Conservation (phyloP, 495 filamentous ascomycete species). For the Astrothelium macrocarpum region DNA sequence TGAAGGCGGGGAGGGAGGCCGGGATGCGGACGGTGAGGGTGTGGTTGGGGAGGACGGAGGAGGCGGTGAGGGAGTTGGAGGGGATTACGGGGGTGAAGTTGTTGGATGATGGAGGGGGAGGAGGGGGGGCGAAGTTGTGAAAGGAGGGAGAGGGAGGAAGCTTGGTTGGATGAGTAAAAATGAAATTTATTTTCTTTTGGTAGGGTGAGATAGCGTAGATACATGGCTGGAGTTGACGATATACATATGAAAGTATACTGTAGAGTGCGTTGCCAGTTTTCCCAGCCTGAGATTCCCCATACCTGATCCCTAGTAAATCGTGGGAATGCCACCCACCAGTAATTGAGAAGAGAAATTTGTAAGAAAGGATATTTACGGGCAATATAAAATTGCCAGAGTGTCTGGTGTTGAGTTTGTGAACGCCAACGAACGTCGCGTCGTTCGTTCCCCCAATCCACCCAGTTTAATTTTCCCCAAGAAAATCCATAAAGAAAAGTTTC, state of each 20-base stretch:
- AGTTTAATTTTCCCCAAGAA: not conserved
- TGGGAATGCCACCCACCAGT: not conserved
- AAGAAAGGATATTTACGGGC: not conserved
- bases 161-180: not conserved
- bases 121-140: conserved; percentile 14
- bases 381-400: not conserved
- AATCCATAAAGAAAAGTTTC: not conserved
- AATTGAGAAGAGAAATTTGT: not conserved
- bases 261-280: not conserved
- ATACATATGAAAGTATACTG: not conserved
- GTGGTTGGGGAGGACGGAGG: conserved; percentile 60
- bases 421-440: not conserved
- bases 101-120: conserved; percentile 29
- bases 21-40: conserved; percentile 85
- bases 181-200: not conserved
- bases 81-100: conserved; percentile 46
- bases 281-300: not conserved
- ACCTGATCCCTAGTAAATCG: not conserved
- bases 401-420: not conserved
- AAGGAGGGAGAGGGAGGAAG: not conserved
- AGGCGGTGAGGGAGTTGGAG: conserved; percentile 66
- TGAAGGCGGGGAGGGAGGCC: conserved; percentile 64
- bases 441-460: not conserved
- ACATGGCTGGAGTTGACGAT: too few species aligned
- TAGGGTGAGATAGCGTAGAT: not conserved